phyloP scores from a whole-genome alignment of 2,329 filamentous ascomycete genomes.

The Daldinia sp. region DNA sequence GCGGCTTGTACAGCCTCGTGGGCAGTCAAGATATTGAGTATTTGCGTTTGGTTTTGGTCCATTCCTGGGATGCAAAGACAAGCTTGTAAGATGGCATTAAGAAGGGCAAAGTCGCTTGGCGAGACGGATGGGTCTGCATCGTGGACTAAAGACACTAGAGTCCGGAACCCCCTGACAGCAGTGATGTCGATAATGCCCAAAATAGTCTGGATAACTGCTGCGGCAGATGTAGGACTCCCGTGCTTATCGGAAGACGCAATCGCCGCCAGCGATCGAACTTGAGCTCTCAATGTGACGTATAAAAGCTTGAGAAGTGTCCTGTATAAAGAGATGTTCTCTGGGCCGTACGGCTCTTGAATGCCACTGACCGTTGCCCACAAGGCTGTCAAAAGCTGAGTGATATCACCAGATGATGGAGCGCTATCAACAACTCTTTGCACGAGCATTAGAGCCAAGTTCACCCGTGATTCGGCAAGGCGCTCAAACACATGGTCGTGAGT shows the following conservation, averaged over 20 bases:
- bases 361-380: conserved; percentile 62
- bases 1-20: conserved; percentile 83
- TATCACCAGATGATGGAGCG: conserved; percentile 58
- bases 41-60: conserved; percentile 73
- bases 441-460: conserved; percentile 82
- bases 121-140: conserved; percentile 70
- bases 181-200: conserved; percentile 82
- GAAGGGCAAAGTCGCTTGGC: conserved; percentile 83
- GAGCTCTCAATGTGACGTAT: conserved; percentile 79
- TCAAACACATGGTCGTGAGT: conserved; percentile 84
- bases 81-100: conserved; percentile 88
- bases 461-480: conserved; percentile 76
- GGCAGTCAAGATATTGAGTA: conserved; percentile 73
- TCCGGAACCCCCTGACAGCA: conserved; percentile 82
- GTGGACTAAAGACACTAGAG: conserved; percentile 83
- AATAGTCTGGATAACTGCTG: conserved; percentile 66
- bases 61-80: conserved; percentile 81
- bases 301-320: conserved; percentile 84
- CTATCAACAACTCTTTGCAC: conserved; percentile 78
- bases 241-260: conserved; percentile 40
- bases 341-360: conserved; percentile 62
- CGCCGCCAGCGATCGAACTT: conserved; percentile 52
- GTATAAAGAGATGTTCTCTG: conserved; percentile 73
- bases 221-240: conserved; percentile 49
- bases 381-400: conserved; percentile 60